phyloP scores from a whole-genome alignment of 2,329 filamentous ascomycete species.

The Herpotrichia juniperi region DNA sequence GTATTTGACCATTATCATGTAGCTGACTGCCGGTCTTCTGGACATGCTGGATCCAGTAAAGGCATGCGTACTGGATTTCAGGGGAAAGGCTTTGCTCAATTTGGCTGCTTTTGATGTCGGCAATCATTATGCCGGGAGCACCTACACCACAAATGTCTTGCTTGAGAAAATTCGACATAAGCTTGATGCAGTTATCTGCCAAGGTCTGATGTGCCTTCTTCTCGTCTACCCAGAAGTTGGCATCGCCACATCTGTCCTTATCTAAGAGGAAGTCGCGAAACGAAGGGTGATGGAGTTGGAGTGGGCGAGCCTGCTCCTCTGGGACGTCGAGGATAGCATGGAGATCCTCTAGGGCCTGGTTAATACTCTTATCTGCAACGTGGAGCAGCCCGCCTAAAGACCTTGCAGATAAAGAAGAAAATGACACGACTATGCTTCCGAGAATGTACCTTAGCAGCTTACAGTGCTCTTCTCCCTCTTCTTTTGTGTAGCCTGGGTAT shows the following conservation, averaged over 20 bases:
- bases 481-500: neutral
- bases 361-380: neutral
- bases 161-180: constrained; percentile 36
- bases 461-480: constrained; percentile 3
- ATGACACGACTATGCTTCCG: constrained; percentile 8
- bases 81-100: constrained; percentile 3
- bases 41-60: constrained; percentile 11
- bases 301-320: constrained; percentile 29
- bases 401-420: constrained; percentile 7
- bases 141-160: constrained; percentile 42
- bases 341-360: constrained; percentile 31
- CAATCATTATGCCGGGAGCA: constrained; percentile 30
- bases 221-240: constrained; percentile 43
- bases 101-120: constrained; percentile 4
- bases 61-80: constrained; percentile 22
- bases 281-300: constrained; percentile 32
- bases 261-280: constrained; percentile 21
- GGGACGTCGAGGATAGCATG: constrained; percentile 22
- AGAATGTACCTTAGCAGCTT: neutral
- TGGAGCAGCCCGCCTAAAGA: neutral
- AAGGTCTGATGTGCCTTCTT: constrained; percentile 30
- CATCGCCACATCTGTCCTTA: constrained; percentile 18
- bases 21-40: constrained; percentile 16
- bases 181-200: constrained; percentile 36
- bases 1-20: constrained; percentile 22